Conservation (phyloP, 176 grass and related monocot species). For the Aegilops umbellulata region DNA sequence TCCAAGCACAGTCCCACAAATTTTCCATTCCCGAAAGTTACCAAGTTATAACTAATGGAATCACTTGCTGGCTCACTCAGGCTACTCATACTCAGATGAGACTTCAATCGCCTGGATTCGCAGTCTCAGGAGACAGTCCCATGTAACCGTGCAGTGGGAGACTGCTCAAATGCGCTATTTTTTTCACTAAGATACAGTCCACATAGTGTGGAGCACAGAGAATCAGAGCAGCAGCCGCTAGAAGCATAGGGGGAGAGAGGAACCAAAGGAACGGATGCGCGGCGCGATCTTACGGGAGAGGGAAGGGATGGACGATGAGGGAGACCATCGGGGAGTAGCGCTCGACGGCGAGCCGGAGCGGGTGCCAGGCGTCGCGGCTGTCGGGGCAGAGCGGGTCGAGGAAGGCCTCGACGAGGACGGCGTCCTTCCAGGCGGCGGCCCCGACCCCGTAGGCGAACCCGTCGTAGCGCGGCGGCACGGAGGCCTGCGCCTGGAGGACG, state of each 20-base stretch:
- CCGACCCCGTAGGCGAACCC: constrained; percentile 61
- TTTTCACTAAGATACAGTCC: not conserved
- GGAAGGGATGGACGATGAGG: constrained; percentile 91
- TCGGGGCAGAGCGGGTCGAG: constrained; percentile 89
- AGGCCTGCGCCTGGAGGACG: constrained; percentile 46
- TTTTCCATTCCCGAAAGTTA: not conserved
- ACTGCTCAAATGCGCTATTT: not conserved
- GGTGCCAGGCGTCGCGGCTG: constrained; percentile 70
- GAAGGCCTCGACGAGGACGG: constrained; percentile 86
- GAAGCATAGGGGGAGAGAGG: not conserved
- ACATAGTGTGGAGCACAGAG: not conserved
- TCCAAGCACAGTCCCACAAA: not conserved
- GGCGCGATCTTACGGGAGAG: constrained; percentile 66
- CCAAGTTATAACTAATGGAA: not conserved
- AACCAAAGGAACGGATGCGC: no score
- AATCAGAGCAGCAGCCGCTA: not conserved
- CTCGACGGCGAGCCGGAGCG: constrained; percentile 65
- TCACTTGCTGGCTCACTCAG: not conserved
- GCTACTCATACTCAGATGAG: not conserved
- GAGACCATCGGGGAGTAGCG: constrained; percentile 54
- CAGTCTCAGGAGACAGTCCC: not conserved
- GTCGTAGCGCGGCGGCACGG: constrained; percentile 61
- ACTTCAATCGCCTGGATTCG: not conserved
- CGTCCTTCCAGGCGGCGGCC: constrained; percentile 50
- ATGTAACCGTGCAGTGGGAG: not conserved